These are phyloP conservation scores for Monilinia polystroma DNA, from an alignment of 2,329 filamentous ascomycete genomes.

Conservation along the genomic window DNA sequence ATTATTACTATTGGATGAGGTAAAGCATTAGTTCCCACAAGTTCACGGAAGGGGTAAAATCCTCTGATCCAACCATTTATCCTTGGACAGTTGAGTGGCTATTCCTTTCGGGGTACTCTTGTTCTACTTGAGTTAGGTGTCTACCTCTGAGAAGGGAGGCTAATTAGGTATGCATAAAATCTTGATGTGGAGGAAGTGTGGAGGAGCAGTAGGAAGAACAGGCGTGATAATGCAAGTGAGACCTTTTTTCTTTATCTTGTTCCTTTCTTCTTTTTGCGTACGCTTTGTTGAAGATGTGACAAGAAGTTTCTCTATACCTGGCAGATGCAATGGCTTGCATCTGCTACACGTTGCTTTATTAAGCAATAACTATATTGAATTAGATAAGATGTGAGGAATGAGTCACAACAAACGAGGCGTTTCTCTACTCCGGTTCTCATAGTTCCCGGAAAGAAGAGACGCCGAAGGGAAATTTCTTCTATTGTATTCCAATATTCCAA, in stretches of 20 bases:
- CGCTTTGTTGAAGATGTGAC: neutral
- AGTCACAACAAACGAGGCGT: neutral
- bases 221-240: constrained; percentile 5
- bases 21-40: constrained; percentile 5
- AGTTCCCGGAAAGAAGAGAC: neutral
- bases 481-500: neutral
- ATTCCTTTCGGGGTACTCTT: neutral
- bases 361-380: neutral
- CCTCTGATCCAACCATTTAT: constrained; percentile 2
- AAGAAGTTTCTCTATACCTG: neutral
- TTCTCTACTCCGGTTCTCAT: neutral
- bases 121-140: neutral
- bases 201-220: neutral
- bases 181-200: neutral
- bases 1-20: neutral
- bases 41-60: neutral
- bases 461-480: neutral
- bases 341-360: neutral
- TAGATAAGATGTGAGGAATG: neutral
- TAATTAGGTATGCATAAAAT: neutral
- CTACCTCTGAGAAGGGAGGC: neutral
- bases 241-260: neutral
- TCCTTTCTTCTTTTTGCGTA: neutral
- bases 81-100: constrained; percentile 20
- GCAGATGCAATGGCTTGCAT: neutral